Evolutionary conservation across 2,329 filamentous ascomycete species (phyloP), one percentile per base, ranked within the genome.

Genomic region (Aspergillus fructus): DNA sequence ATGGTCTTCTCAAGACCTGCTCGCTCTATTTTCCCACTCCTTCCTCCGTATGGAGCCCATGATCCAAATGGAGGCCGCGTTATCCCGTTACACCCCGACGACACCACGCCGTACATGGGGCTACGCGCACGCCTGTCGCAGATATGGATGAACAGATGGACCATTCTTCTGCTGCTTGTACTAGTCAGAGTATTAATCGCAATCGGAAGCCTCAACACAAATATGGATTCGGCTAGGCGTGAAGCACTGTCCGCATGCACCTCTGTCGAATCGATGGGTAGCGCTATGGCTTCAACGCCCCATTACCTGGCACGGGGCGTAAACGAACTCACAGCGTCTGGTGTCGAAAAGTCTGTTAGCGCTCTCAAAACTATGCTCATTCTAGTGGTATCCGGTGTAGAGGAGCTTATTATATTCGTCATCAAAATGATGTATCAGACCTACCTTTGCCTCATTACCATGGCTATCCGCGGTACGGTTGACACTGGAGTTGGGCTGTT

Each of bases 111-210:
- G 61, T 97, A 97, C 74, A 89, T 99, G 62, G 92, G 93, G 67
- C 86, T 97, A 70, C 86, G 87, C 69, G 88, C 93, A 67, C 88
- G 93, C 68, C 83, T 97, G 68, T 97, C 94, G 52, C 94, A 99
- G 80, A 84, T 96, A 74, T 97, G 93, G 92, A 87, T 99, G 79
- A 97, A 99, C 80, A 86, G 90, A 75, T 99, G 94, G 94, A 97
- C 94, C 40, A 82, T 97, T 59, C 83, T 99, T 48, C 82, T 97
- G 48, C 75, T 96, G 58, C 86, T 99, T 53, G 88, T 97, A 55
- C 86, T 99, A 52, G 85, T 89, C 61, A 86, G 93, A 56, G 84
- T 93, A 59, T 78, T 99, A 52, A 80, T 97, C 59, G 86, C 93
- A 39, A 84, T 93, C 55, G 82, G 83, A 55, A 83, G 84, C 66